A percentile compares a stretch with the other conserved stretches of the same genome.
Evolutionary conservation across 495 filamentous ascomycete genomes (phyloP).

Genomic region (Penicillium verhagenii): DNA sequence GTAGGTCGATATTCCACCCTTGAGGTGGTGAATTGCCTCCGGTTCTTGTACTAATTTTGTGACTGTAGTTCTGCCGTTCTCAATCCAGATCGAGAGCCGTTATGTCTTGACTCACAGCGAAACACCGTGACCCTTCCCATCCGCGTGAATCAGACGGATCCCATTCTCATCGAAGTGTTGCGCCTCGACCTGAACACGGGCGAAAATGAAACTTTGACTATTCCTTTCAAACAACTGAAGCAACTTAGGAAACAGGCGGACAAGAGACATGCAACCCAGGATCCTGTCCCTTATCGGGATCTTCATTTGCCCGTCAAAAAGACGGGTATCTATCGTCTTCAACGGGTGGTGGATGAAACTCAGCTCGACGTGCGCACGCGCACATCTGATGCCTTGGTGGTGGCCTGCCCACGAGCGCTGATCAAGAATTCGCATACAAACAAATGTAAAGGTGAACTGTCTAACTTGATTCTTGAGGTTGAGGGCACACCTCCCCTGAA

Average conservation of each 20-base stretch:
- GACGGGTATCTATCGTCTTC: slow-evolving; percentile 79
- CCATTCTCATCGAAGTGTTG: slow-evolving; percentile 78
- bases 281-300: slow-evolving; percentile 51
- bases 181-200: slow-evolving; percentile 81
- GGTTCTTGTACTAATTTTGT: not conserved
- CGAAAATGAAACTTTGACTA: slow-evolving; percentile 70
- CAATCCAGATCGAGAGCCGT: slow-evolving; percentile 73
- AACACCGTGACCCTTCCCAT: slow-evolving; percentile 71
- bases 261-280: slow-evolving; percentile 46
- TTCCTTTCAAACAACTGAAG: slow-evolving; percentile 69
- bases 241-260: slow-evolving; percentile 61
- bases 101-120: slow-evolving; percentile 69
- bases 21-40: not conserved
- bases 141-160: slow-evolving; percentile 87
- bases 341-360: slow-evolving; percentile 84
- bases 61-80: slow-evolving; percentile 73
- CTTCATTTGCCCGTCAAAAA: slow-evolving; percentile 70
- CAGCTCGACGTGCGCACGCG: slow-evolving; percentile 84
- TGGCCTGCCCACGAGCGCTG: slow-evolving; percentile 74
- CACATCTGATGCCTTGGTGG: slow-evolving; percentile 73
- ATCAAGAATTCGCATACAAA: slow-evolving; percentile 62
- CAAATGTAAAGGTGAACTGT: slow-evolving; percentile 81
- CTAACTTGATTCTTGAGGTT: slow-evolving; percentile 76
- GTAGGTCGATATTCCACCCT: slow-evolving; percentile 44
- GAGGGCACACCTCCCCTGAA: slow-evolving; percentile 89